Conservation (phyloP, 2,329 filamentous ascomycete genomes). For the Aspergillus brasiliensis region DNA sequence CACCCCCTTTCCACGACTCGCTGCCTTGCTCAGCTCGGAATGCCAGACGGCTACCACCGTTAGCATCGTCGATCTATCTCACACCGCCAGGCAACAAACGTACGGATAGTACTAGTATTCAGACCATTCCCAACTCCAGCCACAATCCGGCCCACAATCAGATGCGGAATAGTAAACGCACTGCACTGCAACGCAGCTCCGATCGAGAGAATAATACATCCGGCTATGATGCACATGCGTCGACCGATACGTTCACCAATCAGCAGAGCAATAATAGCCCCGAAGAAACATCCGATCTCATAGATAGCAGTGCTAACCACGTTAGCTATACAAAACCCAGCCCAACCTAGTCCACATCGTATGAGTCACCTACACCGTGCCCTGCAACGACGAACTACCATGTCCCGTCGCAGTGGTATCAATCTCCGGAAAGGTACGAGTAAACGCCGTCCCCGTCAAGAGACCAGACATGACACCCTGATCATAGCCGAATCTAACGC, state of each 20-base stretch:
- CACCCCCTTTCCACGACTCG: constrained; percentile 33
- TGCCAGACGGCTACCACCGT: constrained; percentile 31
- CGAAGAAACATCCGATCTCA: constrained; percentile 60
- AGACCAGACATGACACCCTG: constrained; percentile 44
- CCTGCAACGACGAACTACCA: constrained; percentile 49
- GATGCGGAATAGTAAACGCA: constrained; percentile 30
- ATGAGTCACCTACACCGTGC: constrained; percentile 39
- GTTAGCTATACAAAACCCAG: neutral
- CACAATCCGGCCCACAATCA: constrained; percentile 51
- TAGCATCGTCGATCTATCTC: neutral
- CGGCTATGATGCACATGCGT: constrained; percentile 51
- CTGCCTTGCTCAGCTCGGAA: constrained; percentile 31
- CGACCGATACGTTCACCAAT: constrained; percentile 53
- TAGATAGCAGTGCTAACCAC: constrained; percentile 45
- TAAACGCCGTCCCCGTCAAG: constrained; percentile 32
- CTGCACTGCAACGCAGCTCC: constrained; percentile 32
- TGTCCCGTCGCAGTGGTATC: constrained; percentile 34
- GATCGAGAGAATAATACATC: constrained; percentile 35
- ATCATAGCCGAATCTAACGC: constrained; percentile 38
- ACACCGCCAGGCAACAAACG: constrained; percentile 18
- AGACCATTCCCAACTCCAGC: constrained; percentile 53
- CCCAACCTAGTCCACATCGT: too few species aligned
- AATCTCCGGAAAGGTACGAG: constrained; percentile 30
- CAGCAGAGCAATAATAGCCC: constrained; percentile 47
- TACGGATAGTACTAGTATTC: constrained; percentile 42